These are phyloP conservation scores for Lasiodiplodia sp. DNA, from an alignment of 2,329 filamentous ascomycete genomes.

Conservation along the genomic window DNA sequence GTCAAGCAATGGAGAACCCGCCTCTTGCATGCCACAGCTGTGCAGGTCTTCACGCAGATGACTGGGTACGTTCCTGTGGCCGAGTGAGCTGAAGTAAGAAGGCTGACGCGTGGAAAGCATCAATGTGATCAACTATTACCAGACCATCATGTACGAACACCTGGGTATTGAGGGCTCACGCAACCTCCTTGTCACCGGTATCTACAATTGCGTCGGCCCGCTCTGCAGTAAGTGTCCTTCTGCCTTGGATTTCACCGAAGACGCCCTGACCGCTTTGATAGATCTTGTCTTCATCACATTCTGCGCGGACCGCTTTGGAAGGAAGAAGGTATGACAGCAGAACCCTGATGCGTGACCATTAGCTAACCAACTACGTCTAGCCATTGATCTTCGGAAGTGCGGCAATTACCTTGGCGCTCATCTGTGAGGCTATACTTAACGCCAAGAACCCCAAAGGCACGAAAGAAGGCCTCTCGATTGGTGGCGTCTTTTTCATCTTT, in stretches of 20 bases:
- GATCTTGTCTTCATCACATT: slow-evolving; percentile 67
- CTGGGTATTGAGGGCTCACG: slow-evolving; percentile 64
- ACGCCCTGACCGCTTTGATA: neutral
- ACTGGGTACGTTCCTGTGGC: slow-evolving; percentile 53
- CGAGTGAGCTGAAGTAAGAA: neutral
- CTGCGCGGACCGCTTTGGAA: slow-evolving; percentile 60
- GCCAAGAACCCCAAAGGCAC: slow-evolving; percentile 41
- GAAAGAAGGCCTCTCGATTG: slow-evolving; percentile 60
- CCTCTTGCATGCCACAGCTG: slow-evolving; percentile 66
- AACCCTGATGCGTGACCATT: neutral
- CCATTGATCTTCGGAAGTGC: slow-evolving; percentile 63
- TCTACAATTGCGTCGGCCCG: slow-evolving; percentile 68
- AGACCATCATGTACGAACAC: slow-evolving; percentile 65
- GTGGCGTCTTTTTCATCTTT: slow-evolving; percentile 72
- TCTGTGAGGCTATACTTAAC: slow-evolving; percentile 67
- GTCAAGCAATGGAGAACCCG: slow-evolving; percentile 67
- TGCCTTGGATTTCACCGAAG: neutral
- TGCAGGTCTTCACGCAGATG: slow-evolving; percentile 72
- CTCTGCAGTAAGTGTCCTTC: slow-evolving; percentile 47
- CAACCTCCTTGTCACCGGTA: slow-evolving; percentile 63
- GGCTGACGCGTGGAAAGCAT: slow-evolving; percentile 36
- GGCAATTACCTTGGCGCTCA: slow-evolving; percentile 63
- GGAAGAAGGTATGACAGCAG: slow-evolving; percentile 15
- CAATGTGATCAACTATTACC: slow-evolving; percentile 70
- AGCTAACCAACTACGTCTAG: slow-evolving; percentile 47